Conservation (phyloP, 768 basidiomycete genomes). For the Agaricus subrufescens region DNA sequence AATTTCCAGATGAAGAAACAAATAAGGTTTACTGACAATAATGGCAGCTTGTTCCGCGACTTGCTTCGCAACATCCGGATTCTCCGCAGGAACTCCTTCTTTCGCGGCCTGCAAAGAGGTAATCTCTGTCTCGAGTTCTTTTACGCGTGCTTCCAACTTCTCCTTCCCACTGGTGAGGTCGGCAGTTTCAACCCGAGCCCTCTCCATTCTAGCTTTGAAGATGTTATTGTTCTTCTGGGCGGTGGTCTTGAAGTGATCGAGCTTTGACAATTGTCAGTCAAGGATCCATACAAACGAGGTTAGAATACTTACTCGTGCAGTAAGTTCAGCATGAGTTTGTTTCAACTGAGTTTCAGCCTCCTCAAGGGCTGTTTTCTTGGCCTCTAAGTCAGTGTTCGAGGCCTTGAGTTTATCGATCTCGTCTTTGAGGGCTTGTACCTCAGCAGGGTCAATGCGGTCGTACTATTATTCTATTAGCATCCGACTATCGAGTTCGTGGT, state of each 20-base stretch:
- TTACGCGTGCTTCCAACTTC: conserved; percentile 32
- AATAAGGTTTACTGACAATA: conserved; percentile 25
- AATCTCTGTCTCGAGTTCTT: conserved; percentile 31
- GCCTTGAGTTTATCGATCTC: conserved; percentile 53
- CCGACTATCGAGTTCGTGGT: neutral
- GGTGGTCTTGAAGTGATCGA: conserved; percentile 32
- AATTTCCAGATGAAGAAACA: neutral
- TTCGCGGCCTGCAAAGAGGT: conserved; percentile 23
- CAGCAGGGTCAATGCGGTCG: conserved; percentile 84
- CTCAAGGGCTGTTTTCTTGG: conserved; percentile 18
- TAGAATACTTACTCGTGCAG: conserved; percentile 14
- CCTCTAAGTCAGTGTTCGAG: conserved; percentile 4
- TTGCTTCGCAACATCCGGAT: conserved; percentile 21
- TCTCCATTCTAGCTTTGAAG: conserved; percentile 27
- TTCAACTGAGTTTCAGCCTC: conserved; percentile 9
- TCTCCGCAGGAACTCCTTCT: conserved; percentile 17
- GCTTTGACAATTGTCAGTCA: conserved; percentile 21
- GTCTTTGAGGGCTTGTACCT: conserved; percentile 74
- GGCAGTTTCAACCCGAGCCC: conserved; percentile 31
- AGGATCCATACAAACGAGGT: neutral
- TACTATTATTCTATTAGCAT: conserved; percentile 40
- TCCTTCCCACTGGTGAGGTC: conserved; percentile 32
- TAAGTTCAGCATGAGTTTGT: conserved; percentile 1
- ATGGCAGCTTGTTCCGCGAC: conserved; percentile 27
- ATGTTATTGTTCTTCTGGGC: conserved; percentile 22